Conservation (phyloP, 2,329 filamentous ascomycete species). For the Phaeosphaeriaceae sp. region DNA sequence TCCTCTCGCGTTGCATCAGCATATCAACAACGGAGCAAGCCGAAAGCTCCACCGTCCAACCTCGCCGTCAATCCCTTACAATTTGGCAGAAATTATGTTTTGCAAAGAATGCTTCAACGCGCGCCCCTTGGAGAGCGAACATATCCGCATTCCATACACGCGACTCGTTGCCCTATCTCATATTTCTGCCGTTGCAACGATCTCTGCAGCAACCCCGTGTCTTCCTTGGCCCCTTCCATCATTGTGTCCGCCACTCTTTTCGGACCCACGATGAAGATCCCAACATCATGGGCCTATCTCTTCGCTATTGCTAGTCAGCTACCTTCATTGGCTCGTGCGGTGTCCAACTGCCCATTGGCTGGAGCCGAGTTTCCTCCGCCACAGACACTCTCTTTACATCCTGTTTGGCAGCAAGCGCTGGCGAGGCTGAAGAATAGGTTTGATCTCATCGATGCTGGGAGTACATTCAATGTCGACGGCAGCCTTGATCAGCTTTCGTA, state of each 20-base stretch:
- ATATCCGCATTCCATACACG: background rate
- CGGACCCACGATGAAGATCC: conserved; percentile 1
- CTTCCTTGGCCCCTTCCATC: background rate
- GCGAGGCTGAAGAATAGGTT: conserved; percentile 23
- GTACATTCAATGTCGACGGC: conserved; percentile 15
- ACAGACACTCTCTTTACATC: conserved; percentile 20
- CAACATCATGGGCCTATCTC: background rate
- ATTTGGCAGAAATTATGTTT: background rate
- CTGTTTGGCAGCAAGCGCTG: conserved; percentile 26
- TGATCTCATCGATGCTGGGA: conserved; percentile 20
- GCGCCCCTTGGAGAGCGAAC: background rate
- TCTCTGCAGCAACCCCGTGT: background rate
- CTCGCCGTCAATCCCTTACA: background rate
- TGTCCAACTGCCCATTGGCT: conserved; percentile 21
- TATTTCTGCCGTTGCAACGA: background rate
- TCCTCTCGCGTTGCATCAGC: background rate
- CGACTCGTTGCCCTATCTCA: background rate
- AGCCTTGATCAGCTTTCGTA: conserved; percentile 24
- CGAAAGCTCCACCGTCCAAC: background rate
- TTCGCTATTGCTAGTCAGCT: background rate
- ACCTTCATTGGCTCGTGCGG: background rate
- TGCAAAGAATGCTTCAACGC: background rate
- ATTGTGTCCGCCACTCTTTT: background rate
- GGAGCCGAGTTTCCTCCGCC: conserved; percentile 32
- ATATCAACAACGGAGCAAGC: background rate